A percentile compares a stretch with the other conserved stretches of the same genome.
phyloP scores from a whole-genome alignment of 306 rosid species.

The Styphnolobium japonicum region DNA sequence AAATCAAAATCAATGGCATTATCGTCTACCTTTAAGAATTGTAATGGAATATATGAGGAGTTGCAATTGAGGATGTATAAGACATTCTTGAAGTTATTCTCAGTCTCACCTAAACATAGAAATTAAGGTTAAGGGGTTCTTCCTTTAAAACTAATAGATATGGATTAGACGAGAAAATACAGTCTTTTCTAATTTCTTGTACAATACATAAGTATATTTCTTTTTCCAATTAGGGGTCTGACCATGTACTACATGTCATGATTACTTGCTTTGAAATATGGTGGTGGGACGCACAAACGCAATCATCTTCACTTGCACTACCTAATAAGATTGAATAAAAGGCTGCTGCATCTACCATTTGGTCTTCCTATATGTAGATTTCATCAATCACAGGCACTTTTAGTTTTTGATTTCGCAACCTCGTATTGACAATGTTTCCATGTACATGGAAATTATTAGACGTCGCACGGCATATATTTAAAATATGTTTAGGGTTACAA shows the following conservation, averaged over 20 bases:
- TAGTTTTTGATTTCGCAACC: not conserved
- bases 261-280: conserved; percentile 2
- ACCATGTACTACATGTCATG: not conserved
- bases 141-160: not conserved
- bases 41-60: not conserved
- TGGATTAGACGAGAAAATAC: not conserved
- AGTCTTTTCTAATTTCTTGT: not conserved
- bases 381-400: conserved; percentile 2
- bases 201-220: not conserved
- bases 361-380: not conserved
- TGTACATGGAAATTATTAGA: not conserved
- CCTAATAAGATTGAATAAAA: conserved; percentile 40
- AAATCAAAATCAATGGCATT: not conserved
- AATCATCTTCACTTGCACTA: conserved; percentile 28
- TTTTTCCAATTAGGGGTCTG: not conserved
- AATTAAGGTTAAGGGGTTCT: not conserved
- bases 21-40: not conserved
- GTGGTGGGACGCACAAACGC: conserved; percentile 2
- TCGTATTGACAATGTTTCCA: not conserved
- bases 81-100: conserved; percentile 14
- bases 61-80: not conserved
- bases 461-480: not conserved
- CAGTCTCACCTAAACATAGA: conserved; percentile 25
- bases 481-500: not conserved
- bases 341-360: not conserved